Evolutionary conservation across 306 rosid genomes (phyloP), one percentile per base, ranked within the genome.

Genomic region (Arachis hypogaea): DNA sequence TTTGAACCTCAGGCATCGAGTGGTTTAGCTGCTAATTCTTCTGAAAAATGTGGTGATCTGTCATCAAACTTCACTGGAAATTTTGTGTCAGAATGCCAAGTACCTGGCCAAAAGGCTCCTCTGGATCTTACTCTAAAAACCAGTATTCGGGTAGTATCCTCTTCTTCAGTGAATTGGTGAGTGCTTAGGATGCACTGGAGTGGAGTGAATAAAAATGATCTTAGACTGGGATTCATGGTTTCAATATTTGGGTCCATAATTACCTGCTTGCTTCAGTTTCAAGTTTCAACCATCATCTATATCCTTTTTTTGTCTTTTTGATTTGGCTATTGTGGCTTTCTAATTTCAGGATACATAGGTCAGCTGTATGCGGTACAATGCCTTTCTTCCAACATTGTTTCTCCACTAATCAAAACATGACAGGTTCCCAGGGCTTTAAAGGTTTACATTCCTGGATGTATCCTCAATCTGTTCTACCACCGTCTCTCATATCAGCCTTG

Each of bases 81-180:
- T 76, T 87, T 88, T 49, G 54, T 81, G 67, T 56, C 83, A 30
- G 89, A 85, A 65, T 81, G 59, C 63, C 78, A 80, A 30, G 42
- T 92, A 44, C 86, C 86, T 62, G 96, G 96, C 70, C 85, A 65
- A 60, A 92, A 87, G 78, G 85, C 83, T 81, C 99, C 98, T 63
- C 72, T 92, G 85, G 99, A 95, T 92, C 91, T 95, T 76, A 87
- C 97, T 75, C 78, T 95, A 73, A 95, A 95, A 87, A 81, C 92
- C 73, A 80, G 86, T 56, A 81, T 90, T 86, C 87, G 93, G 56
- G 79, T 95, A 71, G 89, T 86, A 60, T 76, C 83, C 58, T 84
- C 96, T 59, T 83, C 85, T 78, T 75, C 95, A 5, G 66, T 77
- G 60, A 82, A 82, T 69, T 60, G 92, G 98, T 92, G 64, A 83